phyloP scores from a whole-genome alignment of 768 basidiomycete species.

The Gautieria morchelliformis region DNA sequence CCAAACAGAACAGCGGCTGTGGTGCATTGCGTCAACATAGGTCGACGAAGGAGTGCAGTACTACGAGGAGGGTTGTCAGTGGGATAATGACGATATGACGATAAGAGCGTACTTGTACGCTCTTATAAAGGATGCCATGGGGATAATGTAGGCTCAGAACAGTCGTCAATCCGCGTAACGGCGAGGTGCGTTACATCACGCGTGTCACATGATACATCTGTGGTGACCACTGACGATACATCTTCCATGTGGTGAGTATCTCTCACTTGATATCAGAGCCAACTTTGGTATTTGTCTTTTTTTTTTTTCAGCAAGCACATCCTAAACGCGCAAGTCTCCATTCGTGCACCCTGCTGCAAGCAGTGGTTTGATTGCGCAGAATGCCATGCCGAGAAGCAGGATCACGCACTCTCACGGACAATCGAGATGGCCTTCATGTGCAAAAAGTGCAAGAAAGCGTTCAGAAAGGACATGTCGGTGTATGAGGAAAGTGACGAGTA shows the following conservation, averaged over 20 bases:
- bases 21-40: slow-evolving; percentile 51
- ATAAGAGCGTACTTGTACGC: slow-evolving; percentile 31
- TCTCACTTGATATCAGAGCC: not conserved
- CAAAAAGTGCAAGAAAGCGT: slow-evolving; percentile 92
- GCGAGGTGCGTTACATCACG: not conserved
- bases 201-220: not conserved
- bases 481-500: slow-evolving; percentile 98
- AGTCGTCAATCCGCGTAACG: too few relatives aligned
- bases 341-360: slow-evolving; percentile 95
- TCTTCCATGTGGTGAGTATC: slow-evolving; percentile 1
- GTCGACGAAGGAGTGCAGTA: slow-evolving; percentile 48
- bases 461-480: slow-evolving; percentile 84
- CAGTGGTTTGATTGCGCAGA: slow-evolving; percentile 96
- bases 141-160: not conserved
- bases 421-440: slow-evolving; percentile 78
- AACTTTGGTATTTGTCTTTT: not conserved
- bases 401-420: slow-evolving; percentile 64
- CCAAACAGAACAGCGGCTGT: slow-evolving; percentile 65
- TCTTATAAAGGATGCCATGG: slow-evolving; percentile 36
- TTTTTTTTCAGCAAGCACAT: slow-evolving; percentile 74
- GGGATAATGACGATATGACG: slow-evolving; percentile 15
- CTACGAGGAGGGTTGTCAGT: slow-evolving; percentile 27
- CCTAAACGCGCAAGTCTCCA: slow-evolving; percentile 91
- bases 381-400: slow-evolving; percentile 82
- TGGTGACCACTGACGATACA: not conserved